These are phyloP conservation scores for Zygnema cylindricum DNA, from an alignment of 139 green algal species.

Conservation along the genomic window DNA sequence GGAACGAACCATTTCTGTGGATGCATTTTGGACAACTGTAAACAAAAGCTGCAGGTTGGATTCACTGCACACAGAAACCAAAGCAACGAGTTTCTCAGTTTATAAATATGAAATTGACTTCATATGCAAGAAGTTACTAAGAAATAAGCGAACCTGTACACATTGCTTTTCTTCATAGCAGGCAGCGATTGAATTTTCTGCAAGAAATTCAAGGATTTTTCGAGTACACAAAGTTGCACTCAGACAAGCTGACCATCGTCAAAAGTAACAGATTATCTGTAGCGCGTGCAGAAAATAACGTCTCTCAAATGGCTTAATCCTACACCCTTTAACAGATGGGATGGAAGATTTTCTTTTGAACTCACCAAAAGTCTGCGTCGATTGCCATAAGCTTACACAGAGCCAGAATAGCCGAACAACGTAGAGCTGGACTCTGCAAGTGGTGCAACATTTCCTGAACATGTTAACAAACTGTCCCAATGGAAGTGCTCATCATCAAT, in stretches of 20 bases:
- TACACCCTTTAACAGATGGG: neutral
- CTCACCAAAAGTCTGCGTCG: constrained; percentile 79
- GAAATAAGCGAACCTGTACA: no score
- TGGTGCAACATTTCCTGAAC: neutral
- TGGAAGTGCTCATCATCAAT: no score
- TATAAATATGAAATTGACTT: no score
- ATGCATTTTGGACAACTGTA: constrained; percentile 46
- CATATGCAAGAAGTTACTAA: no score
- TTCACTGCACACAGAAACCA: no score
- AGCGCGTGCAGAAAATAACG: neutral
- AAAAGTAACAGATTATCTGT: neutral
- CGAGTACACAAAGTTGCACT: no score
- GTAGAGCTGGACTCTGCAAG: constrained; percentile 64
- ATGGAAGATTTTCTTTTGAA: neutral
- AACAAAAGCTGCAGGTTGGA: constrained; percentile 64
- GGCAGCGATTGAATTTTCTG: no score
- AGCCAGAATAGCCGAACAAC: constrained; percentile 78
- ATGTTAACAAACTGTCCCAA: neutral
- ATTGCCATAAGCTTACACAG: constrained; percentile 91
- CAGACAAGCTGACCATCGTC: no score
- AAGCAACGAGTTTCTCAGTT: no score
- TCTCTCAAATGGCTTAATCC: neutral
- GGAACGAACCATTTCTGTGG: constrained; percentile 68
- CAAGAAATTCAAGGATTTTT: no score
- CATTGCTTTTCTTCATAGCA: no score